Base-by-base conservation (phyloP, 495 filamentous ascomycete genomes). In the Chaetomidium leptoderma region DNA sequence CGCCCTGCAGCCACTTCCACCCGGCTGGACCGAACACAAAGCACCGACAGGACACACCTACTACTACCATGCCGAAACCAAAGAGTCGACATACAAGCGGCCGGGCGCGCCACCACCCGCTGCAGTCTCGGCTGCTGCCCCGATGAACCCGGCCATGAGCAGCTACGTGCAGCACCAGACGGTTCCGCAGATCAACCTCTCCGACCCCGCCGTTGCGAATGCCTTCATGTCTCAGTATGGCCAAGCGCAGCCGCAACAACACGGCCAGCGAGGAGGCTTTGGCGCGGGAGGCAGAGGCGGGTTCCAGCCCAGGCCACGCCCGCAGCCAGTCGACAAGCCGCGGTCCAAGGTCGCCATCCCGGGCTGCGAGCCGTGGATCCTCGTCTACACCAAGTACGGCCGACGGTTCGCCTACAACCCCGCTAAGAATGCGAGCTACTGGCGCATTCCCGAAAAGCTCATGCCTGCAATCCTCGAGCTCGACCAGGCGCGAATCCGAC, bases 11-110 rank as follows among this genome's bases (percentile, higher is more conserved):
- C 84, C 88, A 17, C 75, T 96, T 4, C 85, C 86, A 8, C 79
- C 84, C 23, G 92, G 89, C 23, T 97, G 92, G 92, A 90, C 89
- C 26, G 89, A 95, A 71, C 91, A 97, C 72, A 91, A 87, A 76
- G 89, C 92, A 56, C 91, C 91, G 16, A 86, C 88, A 55, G 91
- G 92, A 6, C 91, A 95, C 66, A 77, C 81, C 14, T 97, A 95
- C 72, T 96, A 92, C 69, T 93, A 95, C 74, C 88, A 96, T 74
- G 75, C 84, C n/a, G 72, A 78, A 30, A 96, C 90, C 0, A 92
- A 95, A 66, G 76, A 88, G 67, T 96, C 92, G 1, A 96, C 91
- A 37, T 96, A 96, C 67, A 86, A 80, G 19, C 81, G 88, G 45
- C 91, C 91, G 6, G 68, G 70, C 55, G 64, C 70, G 6, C 50